Evolutionary conservation across 768 basidiomycete species (phyloP).

Genomic region (Boletus subcaerulescens): DNA sequence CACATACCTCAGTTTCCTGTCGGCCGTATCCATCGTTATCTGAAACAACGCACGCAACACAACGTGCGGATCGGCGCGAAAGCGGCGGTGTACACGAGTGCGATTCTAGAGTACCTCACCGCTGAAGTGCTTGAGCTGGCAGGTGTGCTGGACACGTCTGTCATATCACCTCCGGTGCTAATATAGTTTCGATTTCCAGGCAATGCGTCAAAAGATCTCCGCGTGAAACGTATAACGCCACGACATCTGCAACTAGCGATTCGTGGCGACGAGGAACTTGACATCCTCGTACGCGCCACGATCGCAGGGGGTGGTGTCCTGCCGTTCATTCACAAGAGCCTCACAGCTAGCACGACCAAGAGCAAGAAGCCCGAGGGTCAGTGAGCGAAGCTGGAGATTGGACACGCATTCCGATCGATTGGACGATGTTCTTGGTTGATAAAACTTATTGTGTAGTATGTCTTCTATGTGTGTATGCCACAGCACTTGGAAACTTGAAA

Average conservation of each 20-base stretch:
- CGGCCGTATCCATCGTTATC: constrained; percentile 94
- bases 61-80: constrained; percentile 97
- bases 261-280: constrained; percentile 96
- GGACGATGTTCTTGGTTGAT: constrained; percentile 2
- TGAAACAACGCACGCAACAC: constrained; percentile 89
- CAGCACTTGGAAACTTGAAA: not conserved
- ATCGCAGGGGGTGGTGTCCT: constrained; percentile 89
- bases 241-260: constrained; percentile 95
- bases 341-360: constrained; percentile 53
- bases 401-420: not conserved
- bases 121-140: constrained; percentile 96
- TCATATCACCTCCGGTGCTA: not conserved
- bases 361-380: constrained; percentile 42
- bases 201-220: constrained; percentile 96
- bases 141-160: constrained; percentile 47
- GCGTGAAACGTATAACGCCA: constrained; percentile 95
- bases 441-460: constrained; percentile 22
- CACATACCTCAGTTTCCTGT: constrained; percentile 73
- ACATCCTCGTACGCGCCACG: constrained; percentile 89
- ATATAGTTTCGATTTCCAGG: constrained; percentile 42
- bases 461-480: constrained; percentile 9
- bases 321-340: constrained; percentile 85
- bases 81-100: constrained; percentile 94
- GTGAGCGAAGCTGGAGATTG: constrained; percentile 7
- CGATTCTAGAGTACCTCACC: constrained; percentile 93